Conservation (phyloP, 2,329 filamentous ascomycete species). For the Cytospora leucostoma region DNA sequence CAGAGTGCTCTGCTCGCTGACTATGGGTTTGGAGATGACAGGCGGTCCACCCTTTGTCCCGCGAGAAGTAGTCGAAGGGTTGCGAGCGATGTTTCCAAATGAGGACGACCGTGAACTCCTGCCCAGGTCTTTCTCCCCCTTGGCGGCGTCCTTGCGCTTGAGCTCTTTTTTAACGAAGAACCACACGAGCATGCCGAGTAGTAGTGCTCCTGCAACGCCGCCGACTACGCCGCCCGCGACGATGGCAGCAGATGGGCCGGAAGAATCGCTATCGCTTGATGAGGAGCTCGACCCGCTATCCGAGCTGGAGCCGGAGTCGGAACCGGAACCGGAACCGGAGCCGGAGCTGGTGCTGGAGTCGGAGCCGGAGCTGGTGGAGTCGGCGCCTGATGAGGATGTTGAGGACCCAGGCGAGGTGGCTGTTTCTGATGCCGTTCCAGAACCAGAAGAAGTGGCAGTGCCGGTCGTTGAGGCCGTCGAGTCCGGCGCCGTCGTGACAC, state of each 20-base stretch:
- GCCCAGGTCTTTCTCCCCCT: constrained; percentile 26
- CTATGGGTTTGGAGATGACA: constrained; percentile 58
- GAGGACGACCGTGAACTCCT: constrained; percentile 40
- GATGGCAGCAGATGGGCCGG: constrained; percentile 42
- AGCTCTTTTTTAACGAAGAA: constrained; percentile 41
- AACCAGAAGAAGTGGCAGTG: constrained; percentile 30
- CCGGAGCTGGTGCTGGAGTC: no score
- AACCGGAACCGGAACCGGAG: no score
- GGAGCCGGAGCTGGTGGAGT: constrained; percentile 29
- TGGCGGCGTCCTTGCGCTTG: constrained; percentile 28
- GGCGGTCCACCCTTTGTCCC: constrained; percentile 2
- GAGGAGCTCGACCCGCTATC: constrained; percentile 5
- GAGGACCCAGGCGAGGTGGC: constrained; percentile 30
- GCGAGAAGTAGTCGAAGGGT: constrained; percentile 46
- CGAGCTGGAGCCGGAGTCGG: background rate
- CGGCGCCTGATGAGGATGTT: constrained; percentile 30
- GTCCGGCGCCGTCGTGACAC: constrained; percentile 28
- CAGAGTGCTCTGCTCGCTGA: constrained; percentile 42
- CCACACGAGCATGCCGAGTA: constrained; percentile 43
- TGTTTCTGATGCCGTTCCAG: constrained; percentile 29
- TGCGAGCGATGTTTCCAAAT: constrained; percentile 56
- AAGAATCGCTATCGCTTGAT: constrained; percentile 24
- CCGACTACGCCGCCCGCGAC: constrained; percentile 53
- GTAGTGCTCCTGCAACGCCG: constrained; percentile 44
- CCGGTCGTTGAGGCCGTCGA: constrained; percentile 29